Conservation (phyloP, 2,329 filamentous ascomycete species). For the Arthroderma sp. region DNA sequence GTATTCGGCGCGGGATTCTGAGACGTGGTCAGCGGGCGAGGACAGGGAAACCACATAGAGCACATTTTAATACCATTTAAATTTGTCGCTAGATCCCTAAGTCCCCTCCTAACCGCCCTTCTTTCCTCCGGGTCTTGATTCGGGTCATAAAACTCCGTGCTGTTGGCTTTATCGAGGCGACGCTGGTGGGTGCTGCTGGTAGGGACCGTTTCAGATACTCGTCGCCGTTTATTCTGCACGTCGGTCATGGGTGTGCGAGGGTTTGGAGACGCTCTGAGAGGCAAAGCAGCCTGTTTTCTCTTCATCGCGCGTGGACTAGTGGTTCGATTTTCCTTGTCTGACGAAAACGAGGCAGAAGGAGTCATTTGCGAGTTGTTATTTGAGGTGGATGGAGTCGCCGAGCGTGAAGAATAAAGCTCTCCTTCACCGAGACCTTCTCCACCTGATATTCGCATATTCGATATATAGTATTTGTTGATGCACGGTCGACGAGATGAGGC, state of each 20-base stretch:
- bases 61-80: constrained; percentile 37
- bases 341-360: constrained; percentile 21
- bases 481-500: neutral
- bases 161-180: constrained; percentile 11
- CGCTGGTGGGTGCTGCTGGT: constrained; percentile 6
- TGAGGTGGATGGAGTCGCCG: constrained; percentile 5
- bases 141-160: constrained; percentile 54
- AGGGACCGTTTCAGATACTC: constrained; percentile 7
- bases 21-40: neutral
- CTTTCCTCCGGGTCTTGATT: constrained; percentile 62
- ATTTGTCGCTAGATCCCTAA: constrained; percentile 49
- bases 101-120: constrained; percentile 52
- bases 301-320: constrained; percentile 22
- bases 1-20: constrained; percentile 60
- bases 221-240: constrained; percentile 10
- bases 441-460: neutral
- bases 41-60: neutral
- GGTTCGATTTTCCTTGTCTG: constrained; percentile 34
- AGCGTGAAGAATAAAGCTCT: neutral
- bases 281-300: constrained; percentile 5
- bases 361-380: constrained; percentile 14
- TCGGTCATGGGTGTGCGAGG: constrained; percentile 5
- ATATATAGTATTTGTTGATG: neutral
- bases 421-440: neutral
- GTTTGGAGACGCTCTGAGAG: neutral